Conservation (phyloP, 805 yeast species). For the Isabelozyma heimii region DNA sequence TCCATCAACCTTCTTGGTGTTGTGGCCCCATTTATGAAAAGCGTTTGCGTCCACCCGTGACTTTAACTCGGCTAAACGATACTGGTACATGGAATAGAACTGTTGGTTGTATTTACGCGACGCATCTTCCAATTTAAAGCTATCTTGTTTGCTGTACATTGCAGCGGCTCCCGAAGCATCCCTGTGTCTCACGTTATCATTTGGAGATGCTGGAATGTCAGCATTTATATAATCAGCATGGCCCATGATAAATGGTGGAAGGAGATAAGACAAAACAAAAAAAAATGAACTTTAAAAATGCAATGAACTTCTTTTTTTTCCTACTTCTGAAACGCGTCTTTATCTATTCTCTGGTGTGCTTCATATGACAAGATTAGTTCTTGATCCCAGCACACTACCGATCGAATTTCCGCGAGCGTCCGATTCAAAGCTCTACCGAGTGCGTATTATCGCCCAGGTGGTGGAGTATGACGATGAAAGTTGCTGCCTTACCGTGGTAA, state of each 20-base stretch:
- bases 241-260: background rate
- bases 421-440: conserved; percentile 11
- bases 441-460: conserved; percentile 30
- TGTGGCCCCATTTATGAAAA: conserved; percentile 53
- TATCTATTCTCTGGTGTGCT: background rate
- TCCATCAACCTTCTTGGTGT: conserved; percentile 30
- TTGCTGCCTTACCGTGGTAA: conserved; percentile 11
- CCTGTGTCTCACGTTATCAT: background rate
- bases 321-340: background rate
- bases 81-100: conserved; percentile 43
- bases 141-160: conserved; percentile 10
- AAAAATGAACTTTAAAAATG: background rate
- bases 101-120: conserved; percentile 36
- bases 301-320: background rate
- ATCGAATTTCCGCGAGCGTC: conserved; percentile 21
- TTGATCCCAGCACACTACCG: conserved; percentile 24
- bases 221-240: background rate
- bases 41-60: conserved; percentile 33
- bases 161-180: background rate
- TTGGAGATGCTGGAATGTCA: background rate
- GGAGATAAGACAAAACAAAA: background rate
- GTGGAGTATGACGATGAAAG: conserved; percentile 11
- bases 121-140: conserved; percentile 15
- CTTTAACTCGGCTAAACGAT: conserved; percentile 31
- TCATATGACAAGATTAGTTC: conserved; percentile 26